A percentile compares a stretch with the other conserved stretches of the same genome.
Conservation (phyloP, 192 early-diverging fungal species). For the Fimicolochytrium jonesii region DNA sequence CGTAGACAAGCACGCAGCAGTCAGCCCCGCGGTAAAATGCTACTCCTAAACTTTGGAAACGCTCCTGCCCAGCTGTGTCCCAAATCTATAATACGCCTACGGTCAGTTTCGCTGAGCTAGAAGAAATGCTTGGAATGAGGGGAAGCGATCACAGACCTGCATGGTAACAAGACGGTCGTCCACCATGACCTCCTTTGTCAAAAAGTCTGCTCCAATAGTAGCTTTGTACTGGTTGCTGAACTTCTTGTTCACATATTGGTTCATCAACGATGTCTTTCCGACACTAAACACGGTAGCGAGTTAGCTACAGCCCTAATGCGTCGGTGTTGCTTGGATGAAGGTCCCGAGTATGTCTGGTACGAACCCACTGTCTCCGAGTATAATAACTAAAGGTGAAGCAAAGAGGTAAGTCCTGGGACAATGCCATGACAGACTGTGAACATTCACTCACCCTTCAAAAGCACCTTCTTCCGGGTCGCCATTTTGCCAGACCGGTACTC, state of each 20-base stretch:
- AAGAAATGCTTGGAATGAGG: neutral
- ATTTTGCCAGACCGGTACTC: no score
- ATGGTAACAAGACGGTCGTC: slow-evolving; percentile 94
- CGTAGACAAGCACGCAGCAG: slow-evolving; percentile 96
- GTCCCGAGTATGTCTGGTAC: neutral
- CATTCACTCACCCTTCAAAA: slow-evolving; percentile 18
- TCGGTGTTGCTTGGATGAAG: neutral
- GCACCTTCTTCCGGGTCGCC: slow-evolving; percentile 30
- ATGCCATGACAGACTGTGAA: neutral
- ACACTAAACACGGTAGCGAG: slow-evolving; percentile 9
- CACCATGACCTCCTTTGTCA: slow-evolving; percentile 94
- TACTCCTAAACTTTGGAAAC: slow-evolving; percentile 96
- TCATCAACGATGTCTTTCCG: slow-evolving; percentile 95
- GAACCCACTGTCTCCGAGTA: slow-evolving; percentile 32
- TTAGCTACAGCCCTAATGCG: neutral
- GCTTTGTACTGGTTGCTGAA: slow-evolving; percentile 98
- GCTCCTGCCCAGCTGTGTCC: slow-evolving; percentile 99
- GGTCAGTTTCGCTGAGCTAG: no score
- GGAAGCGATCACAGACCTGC: slow-evolving; percentile 54
- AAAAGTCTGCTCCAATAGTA: slow-evolving; percentile 98
- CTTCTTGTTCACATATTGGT: slow-evolving; percentile 97
- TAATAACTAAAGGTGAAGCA: slow-evolving; percentile 17
- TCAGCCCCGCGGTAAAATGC: slow-evolving; percentile 99
- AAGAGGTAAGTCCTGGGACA: neutral
- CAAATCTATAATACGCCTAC: slow-evolving; percentile 73